These are phyloP conservation scores for Neopestalotiopsis clavispora DNA, from an alignment of 2,329 filamentous ascomycete genomes.

Conservation along the genomic window DNA sequence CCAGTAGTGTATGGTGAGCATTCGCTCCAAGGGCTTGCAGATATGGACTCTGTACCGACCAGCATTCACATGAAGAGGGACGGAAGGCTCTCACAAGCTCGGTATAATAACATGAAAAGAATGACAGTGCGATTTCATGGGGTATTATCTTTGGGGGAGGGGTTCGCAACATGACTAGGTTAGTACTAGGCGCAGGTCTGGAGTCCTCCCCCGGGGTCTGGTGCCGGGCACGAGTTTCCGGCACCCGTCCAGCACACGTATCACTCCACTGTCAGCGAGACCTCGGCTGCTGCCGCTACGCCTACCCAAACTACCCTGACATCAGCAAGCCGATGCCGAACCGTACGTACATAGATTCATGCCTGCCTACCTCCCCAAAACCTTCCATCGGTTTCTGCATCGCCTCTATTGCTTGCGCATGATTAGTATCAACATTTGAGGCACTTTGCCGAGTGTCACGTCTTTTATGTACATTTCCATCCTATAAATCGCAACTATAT, in stretches of 20 bases:
- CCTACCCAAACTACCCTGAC: neutral
- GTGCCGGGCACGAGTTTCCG: neutral
- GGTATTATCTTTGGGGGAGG: neutral
- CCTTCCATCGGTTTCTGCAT: constrained; percentile 14
- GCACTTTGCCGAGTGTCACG: neutral
- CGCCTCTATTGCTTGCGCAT: neutral
- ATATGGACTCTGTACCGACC: neutral
- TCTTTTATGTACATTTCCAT: neutral
- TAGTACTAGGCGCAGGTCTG: neutral
- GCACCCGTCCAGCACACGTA: neutral
- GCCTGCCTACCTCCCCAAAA: neutral
- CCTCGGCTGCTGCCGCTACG: constrained; percentile 2
- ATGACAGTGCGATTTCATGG: neutral
- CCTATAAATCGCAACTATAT: neutral
- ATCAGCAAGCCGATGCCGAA: constrained; percentile 13
- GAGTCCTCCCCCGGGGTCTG: neutral
- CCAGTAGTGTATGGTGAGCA: neutral
- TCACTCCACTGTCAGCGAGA: neutral
- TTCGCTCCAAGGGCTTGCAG: neutral
- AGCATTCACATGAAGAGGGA: neutral
- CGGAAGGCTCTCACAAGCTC: neutral
- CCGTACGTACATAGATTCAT: neutral
- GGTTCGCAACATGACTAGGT: neutral
- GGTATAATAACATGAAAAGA: neutral
- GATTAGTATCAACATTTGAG: neutral